Evolutionary conservation across 306 rosid genomes (phyloP).

Genomic region (Datisca glomerata): DNA sequence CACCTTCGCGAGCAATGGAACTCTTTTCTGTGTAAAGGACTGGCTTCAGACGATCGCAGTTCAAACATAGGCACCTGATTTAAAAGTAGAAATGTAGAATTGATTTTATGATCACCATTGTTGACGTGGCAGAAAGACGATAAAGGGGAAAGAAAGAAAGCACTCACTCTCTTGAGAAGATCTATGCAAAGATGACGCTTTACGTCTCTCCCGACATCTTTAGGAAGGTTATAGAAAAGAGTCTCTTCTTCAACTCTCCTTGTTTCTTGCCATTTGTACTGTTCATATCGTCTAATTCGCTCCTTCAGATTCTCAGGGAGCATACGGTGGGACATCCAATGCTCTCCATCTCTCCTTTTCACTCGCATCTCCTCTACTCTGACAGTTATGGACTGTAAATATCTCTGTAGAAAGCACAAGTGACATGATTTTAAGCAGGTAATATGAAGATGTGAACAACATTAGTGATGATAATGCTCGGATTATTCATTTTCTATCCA

Average conservation of each 20-base stretch:
- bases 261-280: conserved; percentile 90
- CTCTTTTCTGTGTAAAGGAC: conserved; percentile 46
- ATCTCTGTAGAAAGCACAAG: conserved; percentile 37
- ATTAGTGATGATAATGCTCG: too few species aligned
- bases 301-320: conserved; percentile 52
- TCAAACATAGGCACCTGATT: conserved; percentile 76
- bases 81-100: too few species aligned
- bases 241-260: conserved; percentile 76
- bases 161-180: conserved; percentile 51
- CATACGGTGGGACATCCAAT: conserved; percentile 93
- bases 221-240: conserved; percentile 63
- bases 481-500: too few species aligned
- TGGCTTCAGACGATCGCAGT: conserved; percentile 55
- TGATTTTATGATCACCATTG: too few species aligned
- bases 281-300: conserved; percentile 65
- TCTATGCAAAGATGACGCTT: conserved; percentile 71
- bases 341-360: conserved; percentile 66
- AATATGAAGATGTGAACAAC: too few species aligned
- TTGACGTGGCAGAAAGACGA: not conserved
- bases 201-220: conserved; percentile 80
- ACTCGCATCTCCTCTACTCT: conserved; percentile 87
- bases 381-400: conserved; percentile 64
- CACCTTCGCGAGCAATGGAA: conserved; percentile 53
- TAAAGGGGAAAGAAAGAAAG: conserved; percentile 4
- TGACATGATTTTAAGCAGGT: too few species aligned